A percentile compares a stretch with the other conserved stretches of the same genome.
Evolutionary conservation across 106 monocot genomes (phyloP).

Genomic region (Phalaenopsis equestris): DNA sequence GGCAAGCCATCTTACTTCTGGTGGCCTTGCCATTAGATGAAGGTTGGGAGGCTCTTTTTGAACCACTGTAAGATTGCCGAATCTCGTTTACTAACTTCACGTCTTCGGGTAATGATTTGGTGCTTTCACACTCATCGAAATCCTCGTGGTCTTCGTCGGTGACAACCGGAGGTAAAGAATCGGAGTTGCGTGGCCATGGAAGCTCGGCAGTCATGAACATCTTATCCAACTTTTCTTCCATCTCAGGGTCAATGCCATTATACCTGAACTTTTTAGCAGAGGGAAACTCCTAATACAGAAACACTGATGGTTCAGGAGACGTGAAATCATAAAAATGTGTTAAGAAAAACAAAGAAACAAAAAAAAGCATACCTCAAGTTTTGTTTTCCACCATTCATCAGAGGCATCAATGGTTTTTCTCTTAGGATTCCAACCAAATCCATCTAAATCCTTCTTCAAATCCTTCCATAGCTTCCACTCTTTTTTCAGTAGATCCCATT

Average conservation of each 20-base stretch:
- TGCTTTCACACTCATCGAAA: slow-evolving; percentile 10
- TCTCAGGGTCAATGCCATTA: slow-evolving; percentile 19
- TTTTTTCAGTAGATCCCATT: slow-evolving; percentile 17
- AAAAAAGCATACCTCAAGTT: slow-evolving; percentile 14
- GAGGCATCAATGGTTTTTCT: slow-evolving; percentile 13
- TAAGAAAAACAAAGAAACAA: too few relatives aligned
- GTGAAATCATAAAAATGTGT: not conserved
- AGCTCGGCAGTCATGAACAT: slow-evolving; percentile 13
- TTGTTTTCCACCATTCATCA: slow-evolving; percentile 21
- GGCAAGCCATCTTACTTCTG: not conserved
- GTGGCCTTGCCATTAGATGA: not conserved
- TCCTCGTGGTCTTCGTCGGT: not conserved
- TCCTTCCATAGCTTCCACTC: slow-evolving; percentile 26
- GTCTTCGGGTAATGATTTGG: not conserved
- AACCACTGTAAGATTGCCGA: not conserved
- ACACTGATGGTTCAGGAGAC: not conserved
- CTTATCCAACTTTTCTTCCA: slow-evolving; percentile 23
- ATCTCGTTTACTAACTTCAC: not conserved
- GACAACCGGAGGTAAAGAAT: not conserved
- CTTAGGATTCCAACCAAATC: slow-evolving; percentile 13
- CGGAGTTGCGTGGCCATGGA: not conserved
- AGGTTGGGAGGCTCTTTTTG: slow-evolving; percentile 3
- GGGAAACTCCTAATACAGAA: slow-evolving; percentile 10
- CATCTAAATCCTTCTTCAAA: slow-evolving; percentile 5
- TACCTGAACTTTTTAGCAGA: slow-evolving; percentile 16